Conservation (phyloP, 2,329 filamentous ascomycete species). For the Pseudogymnoascus sp. region DNA sequence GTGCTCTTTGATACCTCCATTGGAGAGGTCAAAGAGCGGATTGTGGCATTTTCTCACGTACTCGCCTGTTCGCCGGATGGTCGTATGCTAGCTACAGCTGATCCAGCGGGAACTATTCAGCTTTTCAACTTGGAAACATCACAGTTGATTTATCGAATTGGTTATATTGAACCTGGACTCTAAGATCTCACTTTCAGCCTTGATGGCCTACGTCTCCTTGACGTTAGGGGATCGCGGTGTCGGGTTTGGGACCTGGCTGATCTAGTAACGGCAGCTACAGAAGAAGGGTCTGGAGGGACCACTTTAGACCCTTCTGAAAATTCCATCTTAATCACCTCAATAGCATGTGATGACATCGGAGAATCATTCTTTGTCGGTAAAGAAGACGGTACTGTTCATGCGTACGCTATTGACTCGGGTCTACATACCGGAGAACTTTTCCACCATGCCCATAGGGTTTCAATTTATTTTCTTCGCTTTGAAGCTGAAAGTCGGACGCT, state of each 20-base stretch:
- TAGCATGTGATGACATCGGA: background rate
- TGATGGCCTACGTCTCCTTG: background rate
- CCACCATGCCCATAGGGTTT: background rate
- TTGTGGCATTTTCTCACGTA: too few relatives aligned
- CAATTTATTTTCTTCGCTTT: background rate
- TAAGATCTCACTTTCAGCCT: background rate
- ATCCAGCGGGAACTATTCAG: too few relatives aligned
- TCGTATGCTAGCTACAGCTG: too few relatives aligned
- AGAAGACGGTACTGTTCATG: background rate
- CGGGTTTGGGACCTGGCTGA: background rate
- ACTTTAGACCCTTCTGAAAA: background rate
- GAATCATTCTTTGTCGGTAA: background rate
- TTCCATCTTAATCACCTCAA: background rate
- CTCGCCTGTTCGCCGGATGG: too few relatives aligned
- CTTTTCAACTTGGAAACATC: background rate
- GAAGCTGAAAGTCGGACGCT: background rate
- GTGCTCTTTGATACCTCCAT: too few relatives aligned
- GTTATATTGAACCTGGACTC: background rate
- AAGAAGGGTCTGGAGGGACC: background rate
- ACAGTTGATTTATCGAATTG: background rate
- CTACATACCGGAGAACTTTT: background rate
- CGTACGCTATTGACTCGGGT: background rate
- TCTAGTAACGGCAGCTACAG: background rate
- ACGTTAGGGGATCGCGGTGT: background rate
- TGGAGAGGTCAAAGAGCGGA: too few relatives aligned